phyloP scores from a whole-genome alignment of 1,284 basidiomycete genomes.

The Tylopilus orsonianus region DNA sequence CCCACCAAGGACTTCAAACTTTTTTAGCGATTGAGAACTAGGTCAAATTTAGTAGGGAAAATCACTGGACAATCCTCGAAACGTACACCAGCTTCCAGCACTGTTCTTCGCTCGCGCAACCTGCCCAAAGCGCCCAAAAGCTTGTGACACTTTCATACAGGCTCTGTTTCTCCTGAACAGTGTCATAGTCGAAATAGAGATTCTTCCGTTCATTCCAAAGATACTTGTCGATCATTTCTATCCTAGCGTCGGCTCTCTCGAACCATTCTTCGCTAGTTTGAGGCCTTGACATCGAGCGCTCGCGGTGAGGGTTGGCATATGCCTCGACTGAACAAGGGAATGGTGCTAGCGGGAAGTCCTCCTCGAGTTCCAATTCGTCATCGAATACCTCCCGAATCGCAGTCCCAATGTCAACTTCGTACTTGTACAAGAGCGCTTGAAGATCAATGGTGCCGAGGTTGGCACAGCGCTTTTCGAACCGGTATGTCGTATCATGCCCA shows the following conservation, averaged over 20 bases:
- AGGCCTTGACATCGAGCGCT: constrained; percentile 58
- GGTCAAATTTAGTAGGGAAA: constrained; percentile 17
- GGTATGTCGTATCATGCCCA: constrained; percentile 97
- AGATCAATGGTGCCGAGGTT: constrained; percentile 96
- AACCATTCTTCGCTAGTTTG: constrained; percentile 91
- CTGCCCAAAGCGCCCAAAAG: constrained; percentile 97
- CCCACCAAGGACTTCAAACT: constrained; percentile 97
- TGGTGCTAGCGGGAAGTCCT: constrained; percentile 88
- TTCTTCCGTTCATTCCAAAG: constrained; percentile 96
- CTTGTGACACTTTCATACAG: constrained; percentile 94
- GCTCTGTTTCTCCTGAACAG: constrained; percentile 84
- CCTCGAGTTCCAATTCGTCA: constrained; percentile 86
- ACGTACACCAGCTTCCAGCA: constrained; percentile 89
- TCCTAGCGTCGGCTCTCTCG: constrained; percentile 79
- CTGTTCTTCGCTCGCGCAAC: constrained; percentile 93
- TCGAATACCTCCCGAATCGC: constrained; percentile 95
- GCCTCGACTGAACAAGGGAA: constrained; percentile 85
- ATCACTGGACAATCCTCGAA: constrained; percentile 4
- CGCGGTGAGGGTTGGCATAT: constrained; percentile 62
- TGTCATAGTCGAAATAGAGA: constrained; percentile 97
- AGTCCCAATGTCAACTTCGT: constrained; percentile 91
- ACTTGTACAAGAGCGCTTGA: constrained; percentile 90
- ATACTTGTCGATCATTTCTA: constrained; percentile 88
- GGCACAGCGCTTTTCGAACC: constrained; percentile 94
- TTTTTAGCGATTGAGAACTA: constrained; percentile 83